These are phyloP conservation scores for Skeletonema potamos DNA, from an alignment of 108 stramenopile genomes.

Conservation along the genomic window DNA sequence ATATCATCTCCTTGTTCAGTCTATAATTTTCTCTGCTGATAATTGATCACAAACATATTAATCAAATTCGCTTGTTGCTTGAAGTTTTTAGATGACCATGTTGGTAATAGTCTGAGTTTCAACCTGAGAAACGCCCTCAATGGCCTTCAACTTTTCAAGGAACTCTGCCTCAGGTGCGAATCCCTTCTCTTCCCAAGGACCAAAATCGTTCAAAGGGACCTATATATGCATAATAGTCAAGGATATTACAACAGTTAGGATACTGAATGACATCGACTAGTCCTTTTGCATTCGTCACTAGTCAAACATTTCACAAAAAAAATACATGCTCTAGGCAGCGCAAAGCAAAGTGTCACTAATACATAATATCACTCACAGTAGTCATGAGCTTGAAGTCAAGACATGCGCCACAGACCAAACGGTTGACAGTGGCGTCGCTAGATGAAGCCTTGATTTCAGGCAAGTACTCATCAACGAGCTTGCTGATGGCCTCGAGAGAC, in stretches of 20 bases:
- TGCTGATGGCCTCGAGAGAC: conserved; percentile 71
- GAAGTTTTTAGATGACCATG: conserved; percentile 62
- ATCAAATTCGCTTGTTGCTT: too few relatives aligned
- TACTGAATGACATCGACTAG: background rate
- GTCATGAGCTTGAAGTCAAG: conserved; percentile 89
- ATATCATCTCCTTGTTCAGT: background rate
- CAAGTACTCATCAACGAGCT: conserved; percentile 78
- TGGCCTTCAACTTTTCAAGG: conserved; percentile 81
- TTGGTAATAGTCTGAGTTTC: conserved; percentile 90
- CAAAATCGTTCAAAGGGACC: conserved; percentile 77
- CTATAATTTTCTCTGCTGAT: too few relatives aligned
- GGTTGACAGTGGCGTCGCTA: conserved; percentile 68
- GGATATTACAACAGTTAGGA: background rate
- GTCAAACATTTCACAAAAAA: background rate
- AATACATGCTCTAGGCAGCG: background rate
- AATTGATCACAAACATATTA: background rate
- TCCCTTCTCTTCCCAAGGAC: conserved; percentile 79
- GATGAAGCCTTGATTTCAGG: conserved; percentile 75
- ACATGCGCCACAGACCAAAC: conserved; percentile 83
- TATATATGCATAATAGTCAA: background rate
- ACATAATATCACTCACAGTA: conserved; percentile 35
- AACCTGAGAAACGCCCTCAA: conserved; percentile 83
- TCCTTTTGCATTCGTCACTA: background rate
- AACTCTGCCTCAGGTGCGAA: conserved; percentile 80
- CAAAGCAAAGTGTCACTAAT: background rate